Conservation (phyloP, 495 filamentous ascomycete genomes). For the Daldinia grandis region DNA sequence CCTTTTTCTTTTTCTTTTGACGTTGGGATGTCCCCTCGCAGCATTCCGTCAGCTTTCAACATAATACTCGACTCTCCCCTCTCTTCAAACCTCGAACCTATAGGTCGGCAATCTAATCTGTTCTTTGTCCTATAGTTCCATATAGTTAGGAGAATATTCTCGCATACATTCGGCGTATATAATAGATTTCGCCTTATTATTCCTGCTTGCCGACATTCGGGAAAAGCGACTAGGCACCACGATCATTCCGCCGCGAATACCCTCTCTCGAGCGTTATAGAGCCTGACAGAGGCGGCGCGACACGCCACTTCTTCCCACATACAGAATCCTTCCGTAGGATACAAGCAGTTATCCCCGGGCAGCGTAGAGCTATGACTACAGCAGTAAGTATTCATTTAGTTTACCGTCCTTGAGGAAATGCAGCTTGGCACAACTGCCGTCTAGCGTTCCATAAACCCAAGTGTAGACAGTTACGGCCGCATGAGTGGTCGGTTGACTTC, state of each 20-base stretch:
- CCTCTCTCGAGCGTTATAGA: background rate
- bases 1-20: too few species aligned
- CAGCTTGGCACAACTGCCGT: background rate
- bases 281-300: slow-evolving; percentile 12
- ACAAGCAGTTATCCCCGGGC: background rate
- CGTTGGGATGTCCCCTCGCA: background rate
- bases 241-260: slow-evolving; percentile 6
- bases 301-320: slow-evolving; percentile 5
- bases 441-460: background rate
- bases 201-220: slow-evolving; percentile 7
- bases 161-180: slow-evolving; percentile 36
- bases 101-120: slow-evolving; percentile 18
- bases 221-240: slow-evolving; percentile 11
- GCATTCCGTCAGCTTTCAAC: slow-evolving; percentile 8
- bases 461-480: background rate
- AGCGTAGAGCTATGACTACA: slow-evolving; percentile 29
- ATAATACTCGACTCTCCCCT: slow-evolving; percentile 3
- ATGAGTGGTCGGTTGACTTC: background rate
- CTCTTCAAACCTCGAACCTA: background rate
- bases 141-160: slow-evolving; percentile 22
- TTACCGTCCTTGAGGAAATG: background rate
- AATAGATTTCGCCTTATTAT: slow-evolving; percentile 18
- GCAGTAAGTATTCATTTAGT: slow-evolving; percentile 19
- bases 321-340: background rate
- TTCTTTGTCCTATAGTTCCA: slow-evolving; percentile 28